A percentile compares a stretch with the other conserved stretches of the same genome.
These are phyloP conservation scores for Mucor racemosus DNA, from an alignment of 371 early-diverging fungal species.

Conservation along the genomic window DNA sequence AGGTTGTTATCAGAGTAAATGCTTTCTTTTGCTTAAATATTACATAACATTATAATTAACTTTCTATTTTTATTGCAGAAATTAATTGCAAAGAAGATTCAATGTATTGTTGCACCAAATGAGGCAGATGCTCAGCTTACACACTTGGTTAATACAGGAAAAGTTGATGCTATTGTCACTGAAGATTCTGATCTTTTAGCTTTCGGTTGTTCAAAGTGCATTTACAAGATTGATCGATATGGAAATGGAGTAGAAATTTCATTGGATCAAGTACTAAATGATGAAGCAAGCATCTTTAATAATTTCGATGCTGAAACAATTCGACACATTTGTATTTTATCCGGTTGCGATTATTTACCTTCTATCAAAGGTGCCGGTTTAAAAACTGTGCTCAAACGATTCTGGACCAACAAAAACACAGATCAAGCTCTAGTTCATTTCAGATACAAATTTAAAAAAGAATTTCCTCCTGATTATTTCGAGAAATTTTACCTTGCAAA, in stretches of 20 bases:
- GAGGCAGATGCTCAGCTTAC: conserved; percentile 99
- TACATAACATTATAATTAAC: neutral
- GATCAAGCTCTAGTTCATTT: neutral
- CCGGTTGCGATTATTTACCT: conserved; percentile 95
- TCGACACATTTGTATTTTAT: conserved; percentile 80
- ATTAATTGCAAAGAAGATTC: conserved; percentile 67
- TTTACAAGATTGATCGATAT: conserved; percentile 78
- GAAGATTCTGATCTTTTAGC: conserved; percentile 98
- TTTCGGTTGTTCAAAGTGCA: conserved; percentile 86
- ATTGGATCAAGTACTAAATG: neutral
- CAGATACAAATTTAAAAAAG: neutral
- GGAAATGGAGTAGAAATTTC: conserved; percentile 49
- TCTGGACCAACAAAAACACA: neutral
- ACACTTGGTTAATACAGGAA: conserved; percentile 74
- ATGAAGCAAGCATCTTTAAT: neutral
- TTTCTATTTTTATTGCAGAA: conserved; percentile 42
- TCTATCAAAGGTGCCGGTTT: conserved; percentile 87
- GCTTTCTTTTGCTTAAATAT: neutral
- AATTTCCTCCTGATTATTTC: conserved; percentile 50
- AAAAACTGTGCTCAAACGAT: conserved; percentile 48
- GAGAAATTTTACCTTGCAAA: conserved; percentile 72
- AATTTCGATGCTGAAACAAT: neutral
- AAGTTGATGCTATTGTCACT: conserved; percentile 86
- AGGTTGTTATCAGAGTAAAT: conserved; percentile 69
- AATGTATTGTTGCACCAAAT: conserved; percentile 95